Base-by-base conservation (phyloP, 345 rosid species). In the Streptanthus diversifolius region DNA sequence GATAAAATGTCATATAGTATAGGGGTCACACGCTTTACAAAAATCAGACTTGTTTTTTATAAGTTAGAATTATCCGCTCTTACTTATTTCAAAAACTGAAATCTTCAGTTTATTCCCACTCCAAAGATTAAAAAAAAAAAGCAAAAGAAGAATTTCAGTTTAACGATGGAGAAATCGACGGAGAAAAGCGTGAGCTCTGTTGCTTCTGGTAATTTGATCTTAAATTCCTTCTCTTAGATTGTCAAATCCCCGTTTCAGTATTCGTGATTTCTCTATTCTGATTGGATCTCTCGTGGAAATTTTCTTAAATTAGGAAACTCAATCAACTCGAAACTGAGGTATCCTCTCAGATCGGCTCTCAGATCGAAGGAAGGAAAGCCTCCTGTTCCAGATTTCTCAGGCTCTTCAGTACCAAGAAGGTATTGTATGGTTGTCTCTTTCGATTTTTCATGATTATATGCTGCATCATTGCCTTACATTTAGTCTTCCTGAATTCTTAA, bases 281-380 rank as follows among this genome's bases (percentile, higher is more conserved):
- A 51, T 55, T 37, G 13, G 41, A 25, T 41, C 36, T 35, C 4
- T 55, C 13, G 14, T 41, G 17, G 5, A 27, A 56, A 22, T 14
- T 4, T n/a, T 44, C 14, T n/a, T 15, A 40, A 44, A 1, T 25
- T 0, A 83, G 86, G 63, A 24, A 85, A 70, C 57, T 78, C 79
- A 21, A 83, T 66, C 77, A 90, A 86, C 71, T 81, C 97, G 29
- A 91, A 85, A 75, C 63, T 84, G 10, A 81, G 90, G 52, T 89
- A 91, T 79, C 92, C 95, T 51, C 85, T 93, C 24, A 84, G 98
- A 83, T 93, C 97, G 13, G 88, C 91, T 12, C 49, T 78, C 33
- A 89, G 86, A 78, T 58, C 81, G 11, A 88, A 80, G 80, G 88
- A 79, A 71, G 88, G 85, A 74, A 90, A 85, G 80, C 79, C 84